Conservation (phyloP, 1,139 yeast genomes). For the Scheffersomyces quercinus region DNA sequence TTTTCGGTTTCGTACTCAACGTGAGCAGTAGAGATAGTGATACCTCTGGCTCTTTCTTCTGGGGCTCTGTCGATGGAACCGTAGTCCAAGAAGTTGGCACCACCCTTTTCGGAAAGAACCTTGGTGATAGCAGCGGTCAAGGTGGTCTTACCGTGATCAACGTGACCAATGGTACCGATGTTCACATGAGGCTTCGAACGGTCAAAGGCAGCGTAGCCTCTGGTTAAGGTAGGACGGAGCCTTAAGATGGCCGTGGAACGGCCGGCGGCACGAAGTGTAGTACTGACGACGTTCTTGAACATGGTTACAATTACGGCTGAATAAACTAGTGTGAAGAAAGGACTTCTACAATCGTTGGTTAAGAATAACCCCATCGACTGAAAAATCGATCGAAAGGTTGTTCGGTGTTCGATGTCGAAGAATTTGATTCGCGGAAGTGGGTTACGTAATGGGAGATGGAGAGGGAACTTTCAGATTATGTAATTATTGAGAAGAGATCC, state of each 20-base stretch:
- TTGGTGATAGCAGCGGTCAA: slow-evolving; percentile 98
- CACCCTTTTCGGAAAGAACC: slow-evolving; percentile 84
- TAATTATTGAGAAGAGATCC: too few relatives aligned
- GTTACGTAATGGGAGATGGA: too few relatives aligned
- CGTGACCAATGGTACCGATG: slow-evolving; percentile 91
- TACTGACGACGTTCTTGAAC: slow-evolving; percentile 18
- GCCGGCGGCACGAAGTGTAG: slow-evolving; percentile 20
- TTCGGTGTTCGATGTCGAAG: too few relatives aligned
- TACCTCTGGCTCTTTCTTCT: slow-evolving; percentile 99
- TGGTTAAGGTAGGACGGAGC: slow-evolving; percentile 33
- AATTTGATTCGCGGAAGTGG: too few relatives aligned
- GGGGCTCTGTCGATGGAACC: slow-evolving; percentile 96
- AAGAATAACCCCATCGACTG: too few relatives aligned
- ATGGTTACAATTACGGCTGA: slow-evolving; percentile 6
- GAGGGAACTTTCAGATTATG: too few relatives aligned
- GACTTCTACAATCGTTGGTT: too few relatives aligned
- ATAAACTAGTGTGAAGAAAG: too few relatives aligned
- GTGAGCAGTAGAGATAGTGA: slow-evolving; percentile 96
- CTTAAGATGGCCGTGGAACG: slow-evolving; percentile 12
- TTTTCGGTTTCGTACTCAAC: slow-evolving; percentile 68
- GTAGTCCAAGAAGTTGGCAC: slow-evolving; percentile 92
- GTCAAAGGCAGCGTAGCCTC: slow-evolving; percentile 69
- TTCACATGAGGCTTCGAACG: slow-evolving; percentile 96
- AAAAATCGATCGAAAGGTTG: too few relatives aligned
- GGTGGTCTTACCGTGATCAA: slow-evolving; percentile 98